Percentiles rank a stretch among this genome's conserved stretches.
phyloP scores from a whole-genome alignment of 306 rosid genomes.

The Acacia acuminata region DNA sequence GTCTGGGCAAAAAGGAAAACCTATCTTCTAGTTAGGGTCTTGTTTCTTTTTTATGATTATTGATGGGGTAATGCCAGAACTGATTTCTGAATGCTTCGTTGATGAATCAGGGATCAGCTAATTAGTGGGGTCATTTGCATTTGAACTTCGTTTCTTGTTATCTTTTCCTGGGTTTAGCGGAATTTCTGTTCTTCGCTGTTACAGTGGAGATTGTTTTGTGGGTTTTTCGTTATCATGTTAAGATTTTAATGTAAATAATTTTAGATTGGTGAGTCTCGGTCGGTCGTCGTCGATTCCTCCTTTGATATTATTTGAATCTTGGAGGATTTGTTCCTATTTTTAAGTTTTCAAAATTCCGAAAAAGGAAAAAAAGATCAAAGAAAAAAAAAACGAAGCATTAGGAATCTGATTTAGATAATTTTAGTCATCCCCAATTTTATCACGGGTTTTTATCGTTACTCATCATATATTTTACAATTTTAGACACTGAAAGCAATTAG shows the following conservation, averaged over 20 bases:
- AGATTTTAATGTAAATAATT: conserved; percentile 55
- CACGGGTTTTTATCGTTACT: conserved; percentile 50
- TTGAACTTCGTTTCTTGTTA: conserved; percentile 28
- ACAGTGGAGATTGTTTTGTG: conserved; percentile 15
- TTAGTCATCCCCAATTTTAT: conserved; percentile 67
- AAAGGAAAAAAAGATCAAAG: conserved; percentile 3
- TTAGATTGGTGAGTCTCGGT: conserved; percentile 41
- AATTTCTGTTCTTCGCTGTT: conserved; percentile 18
- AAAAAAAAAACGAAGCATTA: conserved; percentile 33
- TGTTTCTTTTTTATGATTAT: conserved; percentile 23
- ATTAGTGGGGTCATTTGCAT: conserved; percentile 29
- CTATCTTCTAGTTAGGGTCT: conserved; percentile 30
- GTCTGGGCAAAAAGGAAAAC: neutral
- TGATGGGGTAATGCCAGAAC: conserved; percentile 51
- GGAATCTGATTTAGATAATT: conserved; percentile 34
- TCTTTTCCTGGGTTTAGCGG: conserved; percentile 26
- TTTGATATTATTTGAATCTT: conserved; percentile 60
- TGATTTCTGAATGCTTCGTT: conserved; percentile 51
- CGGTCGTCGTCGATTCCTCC: conserved; percentile 49
- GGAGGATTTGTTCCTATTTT: conserved; percentile 59
- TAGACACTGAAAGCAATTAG: conserved; percentile 33
- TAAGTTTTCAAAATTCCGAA: conserved; percentile 23
- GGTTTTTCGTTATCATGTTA: conserved; percentile 23
- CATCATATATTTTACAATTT: conserved; percentile 29
- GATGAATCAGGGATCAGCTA: conserved; percentile 66